Evolutionary conservation across 208 protist species (phyloP).

Genomic region (Trypanosoma theileri): DNA sequence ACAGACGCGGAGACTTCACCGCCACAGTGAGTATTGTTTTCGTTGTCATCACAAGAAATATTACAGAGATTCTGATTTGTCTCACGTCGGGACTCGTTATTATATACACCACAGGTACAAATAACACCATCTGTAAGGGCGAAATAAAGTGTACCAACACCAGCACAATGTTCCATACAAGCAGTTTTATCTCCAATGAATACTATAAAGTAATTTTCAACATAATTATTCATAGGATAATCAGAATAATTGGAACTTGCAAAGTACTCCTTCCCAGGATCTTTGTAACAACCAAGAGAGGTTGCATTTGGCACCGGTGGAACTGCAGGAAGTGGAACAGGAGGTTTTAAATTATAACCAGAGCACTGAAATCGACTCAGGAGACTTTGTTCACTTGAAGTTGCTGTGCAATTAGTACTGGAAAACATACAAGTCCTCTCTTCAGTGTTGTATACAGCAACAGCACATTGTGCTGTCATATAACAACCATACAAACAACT

Average conservation of each 20-base stretch:
- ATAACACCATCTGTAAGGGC: constrained; percentile 8
- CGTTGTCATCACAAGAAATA: background rate
- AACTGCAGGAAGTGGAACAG: constrained; percentile 3
- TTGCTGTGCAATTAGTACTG: constrained; percentile 1
- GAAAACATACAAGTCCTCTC: constrained; percentile 5
- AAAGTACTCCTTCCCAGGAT: constrained; percentile 8
- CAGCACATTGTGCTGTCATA: constrained; percentile 11
- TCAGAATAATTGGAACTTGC: background rate
- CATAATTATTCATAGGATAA: constrained; percentile 4
- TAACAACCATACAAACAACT: constrained; percentile 13
- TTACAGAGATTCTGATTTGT: background rate
- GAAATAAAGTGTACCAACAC: constrained; percentile 11
- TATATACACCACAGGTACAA: constrained; percentile 19
- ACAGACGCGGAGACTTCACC: constrained; percentile 7
- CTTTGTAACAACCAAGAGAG: constrained; percentile 11
- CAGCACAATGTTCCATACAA: background rate
- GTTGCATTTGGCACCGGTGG: constrained; percentile 2
- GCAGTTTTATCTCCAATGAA: background rate
- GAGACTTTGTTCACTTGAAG: background rate
- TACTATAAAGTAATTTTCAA: constrained; percentile 1
- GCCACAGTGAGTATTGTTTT: background rate
- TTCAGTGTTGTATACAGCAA: constrained; percentile 6
- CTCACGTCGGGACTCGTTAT: constrained; percentile 10
- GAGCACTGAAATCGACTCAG: constrained; percentile 9
- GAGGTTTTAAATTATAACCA: background rate